These are phyloP conservation scores for Lactarius deliciosus DNA, from an alignment of 768 basidiomycete species.

Conservation along the genomic window DNA sequence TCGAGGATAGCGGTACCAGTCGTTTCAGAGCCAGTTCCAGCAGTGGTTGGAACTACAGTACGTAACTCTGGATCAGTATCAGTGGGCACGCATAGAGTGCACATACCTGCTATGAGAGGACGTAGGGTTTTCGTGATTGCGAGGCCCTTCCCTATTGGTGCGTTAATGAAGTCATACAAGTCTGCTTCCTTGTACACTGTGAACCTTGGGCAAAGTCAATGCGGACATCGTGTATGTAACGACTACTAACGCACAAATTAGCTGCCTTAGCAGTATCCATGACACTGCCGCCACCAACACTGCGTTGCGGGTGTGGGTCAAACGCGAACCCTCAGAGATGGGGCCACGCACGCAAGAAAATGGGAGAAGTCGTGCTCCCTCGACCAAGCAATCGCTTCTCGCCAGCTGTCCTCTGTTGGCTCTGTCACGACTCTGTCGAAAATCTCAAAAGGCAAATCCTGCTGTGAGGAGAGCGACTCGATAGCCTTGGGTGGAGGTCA, in stretches of 20 bases:
- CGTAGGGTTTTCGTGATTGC: constrained; percentile 72
- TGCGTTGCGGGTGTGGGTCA: constrained; percentile 33
- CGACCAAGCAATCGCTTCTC: constrained; percentile 86
- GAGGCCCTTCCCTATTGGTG: constrained; percentile 89
- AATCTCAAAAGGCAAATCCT: constrained; percentile 75
- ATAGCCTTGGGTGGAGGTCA: constrained; percentile 52
- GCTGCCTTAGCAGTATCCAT: constrained; percentile 97
- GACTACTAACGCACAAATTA: constrained; percentile 58
- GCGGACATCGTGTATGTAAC: background rate
- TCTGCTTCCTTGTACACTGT: constrained; percentile 90
- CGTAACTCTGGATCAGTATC: background rate
- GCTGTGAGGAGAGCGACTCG: constrained; percentile 74
- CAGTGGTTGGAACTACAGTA: constrained; percentile 60
- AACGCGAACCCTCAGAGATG: constrained; percentile 4
- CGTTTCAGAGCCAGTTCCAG: constrained; percentile 92
- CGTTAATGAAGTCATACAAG: constrained; percentile 95
- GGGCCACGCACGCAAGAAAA: constrained; percentile 72
- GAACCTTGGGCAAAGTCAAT: constrained; percentile 51
- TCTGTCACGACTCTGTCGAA: constrained; percentile 83
- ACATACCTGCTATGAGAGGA: constrained; percentile 79
- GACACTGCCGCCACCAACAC: constrained; percentile 90
- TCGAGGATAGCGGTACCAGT: constrained; percentile 94
- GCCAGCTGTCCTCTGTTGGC: constrained; percentile 89
- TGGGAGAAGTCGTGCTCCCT: constrained; percentile 87
- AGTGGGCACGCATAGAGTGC: background rate